Conservation (phyloP, 2,329 filamentous ascomycete genomes). For the Seiridium cupressi region DNA sequence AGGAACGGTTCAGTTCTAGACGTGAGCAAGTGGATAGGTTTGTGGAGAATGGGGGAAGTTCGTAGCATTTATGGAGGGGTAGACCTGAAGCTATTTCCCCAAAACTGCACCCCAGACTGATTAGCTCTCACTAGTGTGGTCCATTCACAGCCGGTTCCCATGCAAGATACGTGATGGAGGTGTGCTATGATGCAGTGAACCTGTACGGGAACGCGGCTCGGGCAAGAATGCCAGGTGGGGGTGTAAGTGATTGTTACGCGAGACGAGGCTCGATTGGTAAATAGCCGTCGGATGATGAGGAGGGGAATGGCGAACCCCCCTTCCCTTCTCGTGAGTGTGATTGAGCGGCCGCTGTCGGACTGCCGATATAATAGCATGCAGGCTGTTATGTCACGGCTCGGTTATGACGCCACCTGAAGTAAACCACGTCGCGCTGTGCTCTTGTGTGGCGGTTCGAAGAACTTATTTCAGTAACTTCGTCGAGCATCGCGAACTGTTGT, state of each 20-base stretch:
- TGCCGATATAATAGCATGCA: neutral
- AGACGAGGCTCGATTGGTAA: neutral
- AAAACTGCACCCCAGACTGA: constrained; percentile 7
- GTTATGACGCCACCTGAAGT: neutral
- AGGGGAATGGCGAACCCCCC: neutral
- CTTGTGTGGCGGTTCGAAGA: neutral
- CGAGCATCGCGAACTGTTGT: neutral
- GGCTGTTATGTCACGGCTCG: neutral
- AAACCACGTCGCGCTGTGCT: neutral
- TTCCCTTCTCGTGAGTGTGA: neutral
- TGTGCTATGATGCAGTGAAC: neutral
- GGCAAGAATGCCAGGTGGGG: neutral
- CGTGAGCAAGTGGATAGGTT: constrained; percentile 3
- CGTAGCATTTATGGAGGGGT: constrained; percentile 4
- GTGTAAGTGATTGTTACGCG: neutral
- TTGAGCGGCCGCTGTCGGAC: neutral
- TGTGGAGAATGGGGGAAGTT: neutral
- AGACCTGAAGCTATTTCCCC: constrained; percentile 1
- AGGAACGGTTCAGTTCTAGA: neutral
- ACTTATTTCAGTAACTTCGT: neutral
- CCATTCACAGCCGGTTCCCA: neutral
- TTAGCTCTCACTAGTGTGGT: neutral
- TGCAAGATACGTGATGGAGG: neutral
- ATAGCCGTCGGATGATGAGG: neutral
- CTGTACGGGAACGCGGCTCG: neutral